Base-by-base conservation (phyloP, 2,329 filamentous ascomycete species). In the Microcera coccophila region DNA sequence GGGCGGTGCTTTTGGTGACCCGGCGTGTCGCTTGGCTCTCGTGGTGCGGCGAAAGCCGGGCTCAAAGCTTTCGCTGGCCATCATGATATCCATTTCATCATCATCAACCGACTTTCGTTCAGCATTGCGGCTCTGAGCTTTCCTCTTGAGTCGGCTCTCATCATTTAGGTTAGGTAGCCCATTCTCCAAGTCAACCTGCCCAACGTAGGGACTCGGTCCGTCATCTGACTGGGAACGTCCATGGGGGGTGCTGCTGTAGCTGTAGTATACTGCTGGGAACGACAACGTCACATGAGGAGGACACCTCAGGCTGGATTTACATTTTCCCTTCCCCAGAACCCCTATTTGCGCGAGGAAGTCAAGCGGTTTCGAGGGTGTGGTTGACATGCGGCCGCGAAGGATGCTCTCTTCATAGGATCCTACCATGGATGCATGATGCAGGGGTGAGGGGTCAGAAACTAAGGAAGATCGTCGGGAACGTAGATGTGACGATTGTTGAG, bases 391-490 rank as follows among this genome's bases (percentile, higher is more conserved):
- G 29, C 93, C 93, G 36, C 89, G 82, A 2, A 98, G 72, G 47
- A 98, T 96, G 20, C 90, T 96, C 67, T 98, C 93, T 66, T 98
- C 93, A 55, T 96, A 98, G 2, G 91, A 96, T 2, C 93, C 93
- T 2, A 97, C 91, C 86, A 98, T 94, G 3, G 90, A 90, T 8
- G 91, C 90, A 65, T 94, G 89, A 43, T 91, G 87, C 20, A 93
- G 71, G 4, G 88, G 84, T 3, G 88, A 89, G 3, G 74, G 70
- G 35, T 95, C 90, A 1, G 84, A 82, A 14, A 79, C 76, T 35
- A 87, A 72, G 0, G 90, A 96, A 0, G 84, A 82, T 8, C 79
- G 72, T 33, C 89, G 76, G 3, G 80, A 71, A 3, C 76, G 73
- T 8, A 76, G 58, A 34, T 75, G 65, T 1, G 68, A 66, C 2